Evolutionary conservation across 2,329 filamentous ascomycete genomes (phyloP).

Genomic region (Hypoxylon sp.): DNA sequence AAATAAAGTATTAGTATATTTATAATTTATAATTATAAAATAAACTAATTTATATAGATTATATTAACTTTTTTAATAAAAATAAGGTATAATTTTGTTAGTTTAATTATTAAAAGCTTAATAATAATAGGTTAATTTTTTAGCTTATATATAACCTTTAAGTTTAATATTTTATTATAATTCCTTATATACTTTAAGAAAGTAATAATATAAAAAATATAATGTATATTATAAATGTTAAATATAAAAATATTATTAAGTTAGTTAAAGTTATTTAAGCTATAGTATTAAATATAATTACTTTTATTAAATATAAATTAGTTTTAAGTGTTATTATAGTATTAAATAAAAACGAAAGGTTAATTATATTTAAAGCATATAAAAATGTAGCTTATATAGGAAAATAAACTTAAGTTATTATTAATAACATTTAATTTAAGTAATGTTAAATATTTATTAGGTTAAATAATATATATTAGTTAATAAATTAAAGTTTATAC

Average conservation of each 20-base stretch:
- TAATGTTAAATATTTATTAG: not conserved
- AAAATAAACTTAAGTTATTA: too few species aligned
- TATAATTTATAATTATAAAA: conserved; percentile 1
- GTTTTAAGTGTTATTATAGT: not conserved
- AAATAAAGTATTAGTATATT: too few species aligned
- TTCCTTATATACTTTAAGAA: not conserved
- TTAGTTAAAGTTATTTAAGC: not conserved
- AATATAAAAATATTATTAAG: conserved; percentile 9
- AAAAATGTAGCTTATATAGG: too few species aligned
- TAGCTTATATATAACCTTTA: conserved; percentile 2
- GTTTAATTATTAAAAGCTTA: not conserved
- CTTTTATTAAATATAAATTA: conserved; percentile 1
- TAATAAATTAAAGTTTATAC: not conserved
- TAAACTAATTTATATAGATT: not conserved
- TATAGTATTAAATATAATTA: conserved; percentile 5
- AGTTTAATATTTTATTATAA: not conserved
- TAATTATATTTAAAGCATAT: not conserved
- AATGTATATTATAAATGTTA: not conserved
- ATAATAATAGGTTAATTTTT: not conserved
- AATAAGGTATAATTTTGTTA: not conserved
- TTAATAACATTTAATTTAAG: too few species aligned
- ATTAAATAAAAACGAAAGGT: not conserved
- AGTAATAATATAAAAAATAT: not conserved
- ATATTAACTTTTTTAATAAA: not conserved
- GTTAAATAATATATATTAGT: not conserved